Base-by-base conservation (phyloP, 2,329 filamentous ascomycete species). In the Arthrobotrys musiformis region DNA sequence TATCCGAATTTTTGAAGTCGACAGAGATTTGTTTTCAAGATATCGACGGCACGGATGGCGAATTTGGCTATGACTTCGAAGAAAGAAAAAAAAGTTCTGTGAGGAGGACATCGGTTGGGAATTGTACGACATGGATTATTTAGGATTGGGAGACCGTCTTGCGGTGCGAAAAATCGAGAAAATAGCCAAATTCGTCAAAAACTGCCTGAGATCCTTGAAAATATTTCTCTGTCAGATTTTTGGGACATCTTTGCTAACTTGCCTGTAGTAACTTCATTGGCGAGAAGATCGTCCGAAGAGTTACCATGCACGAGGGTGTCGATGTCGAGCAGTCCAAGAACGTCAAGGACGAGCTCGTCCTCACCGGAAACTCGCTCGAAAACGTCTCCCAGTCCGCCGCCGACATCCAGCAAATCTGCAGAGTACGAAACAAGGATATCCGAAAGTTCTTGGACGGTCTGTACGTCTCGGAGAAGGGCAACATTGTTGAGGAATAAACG, bases 361-460 rank as follows among this genome's bases (percentile, higher is more conserved):
- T 99, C 83, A 88, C 85, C 82, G 95, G 95, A 84, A 99, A 97
- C 92, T 96, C 92, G 79, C 89, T 99, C 83, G 96, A 99, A 90
- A 90, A 90, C 85, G 95, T 99, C 81, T 99, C 95, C 84, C 95
- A 99, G 89, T 93, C 91, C 85, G 95, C 95, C 82, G 95, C 95
- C 87, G 95, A 99, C 86, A 97, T 99, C 86, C 95, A 99, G 90
- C 95, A 99, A 88, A 94, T 95, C 87, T 99, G 95, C 93, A 90
- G 90, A 88, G 95, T 99, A 87, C 91, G 93, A 86, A 99, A 99
- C 93, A 99, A 99, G 93, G 95, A 99, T 97, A 99, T 99, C 89
- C 93, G 96, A 89, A 97, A 97, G 93, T 99, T 99, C 92, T 91
- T 99, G 90, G 96, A 99, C 88, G 95, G 95, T 91, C 90, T 99